Evolutionary conservation across 306 rosid species (phyloP).

Genomic region (Aeschynomene evenia): DNA sequence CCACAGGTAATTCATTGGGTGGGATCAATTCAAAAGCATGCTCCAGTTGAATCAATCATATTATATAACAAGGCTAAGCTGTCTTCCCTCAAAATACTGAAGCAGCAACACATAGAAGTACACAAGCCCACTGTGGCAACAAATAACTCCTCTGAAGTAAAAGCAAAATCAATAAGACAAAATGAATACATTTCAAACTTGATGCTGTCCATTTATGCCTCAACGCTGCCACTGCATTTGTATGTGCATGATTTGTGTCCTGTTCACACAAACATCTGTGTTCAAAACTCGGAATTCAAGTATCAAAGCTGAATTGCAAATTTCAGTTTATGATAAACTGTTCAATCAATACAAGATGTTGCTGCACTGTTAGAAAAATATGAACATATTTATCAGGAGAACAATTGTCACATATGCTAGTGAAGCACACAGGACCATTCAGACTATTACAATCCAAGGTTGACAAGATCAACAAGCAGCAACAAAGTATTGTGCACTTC

Average conservation of each 20-base stretch:
- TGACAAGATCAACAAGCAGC: conserved; percentile 1
- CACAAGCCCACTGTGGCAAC: conserved; percentile 14
- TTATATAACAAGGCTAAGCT: background rate
- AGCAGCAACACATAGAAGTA: conserved; percentile 30
- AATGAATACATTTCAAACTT: background rate
- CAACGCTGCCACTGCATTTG: conserved; percentile 25
- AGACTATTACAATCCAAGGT: background rate
- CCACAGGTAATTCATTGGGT: background rate
- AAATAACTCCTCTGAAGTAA: conserved; percentile 26
- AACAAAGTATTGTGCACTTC: conserved; percentile 13
- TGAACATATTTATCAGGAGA: background rate
- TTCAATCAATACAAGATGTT: background rate
- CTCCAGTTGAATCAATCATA: background rate
- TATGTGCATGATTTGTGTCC: conserved; percentile 21
- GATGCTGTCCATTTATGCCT: conserved; percentile 3
- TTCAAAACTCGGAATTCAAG: background rate
- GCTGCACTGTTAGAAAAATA: background rate
- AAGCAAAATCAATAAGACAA: background rate
- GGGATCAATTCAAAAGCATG: conserved; percentile 1
- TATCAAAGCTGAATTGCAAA: background rate
- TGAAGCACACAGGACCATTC: background rate
- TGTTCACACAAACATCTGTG: conserved; percentile 10
- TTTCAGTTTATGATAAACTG: background rate
- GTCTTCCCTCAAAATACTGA: conserved; percentile 29
- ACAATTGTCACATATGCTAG: background rate